Percentiles rank a stretch among this genome's conserved stretches.
phyloP scores from a whole-genome alignment of 345 rosid genomes.

The Eucalyptus tenuipes region DNA sequence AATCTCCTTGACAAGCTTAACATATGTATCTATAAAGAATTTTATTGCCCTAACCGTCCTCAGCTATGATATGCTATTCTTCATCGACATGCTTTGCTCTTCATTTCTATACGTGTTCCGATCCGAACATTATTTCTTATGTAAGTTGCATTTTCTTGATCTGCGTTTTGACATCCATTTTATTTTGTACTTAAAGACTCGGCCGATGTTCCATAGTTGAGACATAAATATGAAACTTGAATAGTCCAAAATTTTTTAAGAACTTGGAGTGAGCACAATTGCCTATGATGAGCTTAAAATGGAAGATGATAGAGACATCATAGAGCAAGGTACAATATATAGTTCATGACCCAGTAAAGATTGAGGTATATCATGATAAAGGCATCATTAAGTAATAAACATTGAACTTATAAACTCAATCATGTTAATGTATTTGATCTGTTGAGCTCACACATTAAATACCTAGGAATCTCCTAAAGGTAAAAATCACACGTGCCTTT shows the following conservation, averaged over 20 bases:
- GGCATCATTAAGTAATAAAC: background rate
- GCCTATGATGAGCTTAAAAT: background rate
- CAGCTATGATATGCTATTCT: background rate
- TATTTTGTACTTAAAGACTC: background rate
- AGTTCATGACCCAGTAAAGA: background rate
- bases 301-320: background rate
- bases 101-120: no score
- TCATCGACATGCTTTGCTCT: background rate
- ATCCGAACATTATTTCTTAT: no score
- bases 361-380: background rate
- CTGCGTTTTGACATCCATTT: fast-evolving
- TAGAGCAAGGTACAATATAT: background rate
- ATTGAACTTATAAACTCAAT: background rate
- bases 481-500: background rate
- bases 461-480: background rate
- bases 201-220: background rate
- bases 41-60: background rate
- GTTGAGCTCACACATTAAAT: background rate
- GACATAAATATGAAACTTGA: background rate
- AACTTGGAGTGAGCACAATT: background rate
- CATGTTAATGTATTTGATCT: background rate
- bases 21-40: background rate
- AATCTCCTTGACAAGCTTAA: no score
- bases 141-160: background rate
- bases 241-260: background rate